A percentile compares a stretch with the other conserved stretches of the same genome.
phyloP scores from a whole-genome alignment of 805 yeast species.

The Yamadazyma olivae region DNA sequence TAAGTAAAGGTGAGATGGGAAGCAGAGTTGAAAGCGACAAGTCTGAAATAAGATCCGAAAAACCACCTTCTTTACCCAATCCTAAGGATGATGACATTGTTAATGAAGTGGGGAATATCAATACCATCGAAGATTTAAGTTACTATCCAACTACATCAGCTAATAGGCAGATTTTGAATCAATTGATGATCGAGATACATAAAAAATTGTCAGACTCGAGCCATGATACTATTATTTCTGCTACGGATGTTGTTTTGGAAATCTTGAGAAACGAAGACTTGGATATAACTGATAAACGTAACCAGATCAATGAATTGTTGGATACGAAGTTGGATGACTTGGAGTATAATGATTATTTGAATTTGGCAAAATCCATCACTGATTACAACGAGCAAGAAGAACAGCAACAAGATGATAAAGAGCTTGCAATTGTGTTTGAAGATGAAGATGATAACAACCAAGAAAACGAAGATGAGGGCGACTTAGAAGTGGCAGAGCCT shows the following conservation, averaged over 20 bases:
- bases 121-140: slow-evolving; percentile 43
- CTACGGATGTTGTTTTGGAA: slow-evolving; percentile 64
- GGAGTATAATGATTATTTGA: slow-evolving; percentile 44
- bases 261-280: slow-evolving; percentile 46
- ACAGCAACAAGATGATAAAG: slow-evolving; percentile 28
- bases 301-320: slow-evolving; percentile 51
- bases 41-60: not conserved
- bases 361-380: slow-evolving; percentile 44
- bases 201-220: slow-evolving; percentile 68
- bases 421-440: slow-evolving; percentile 39
- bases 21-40: not conserved
- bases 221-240: slow-evolving; percentile 66
- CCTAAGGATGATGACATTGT: not conserved
- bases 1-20: slow-evolving; percentile 74
- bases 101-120: not conserved
- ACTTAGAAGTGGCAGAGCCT: slow-evolving; percentile 22
- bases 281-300: slow-evolving; percentile 43
- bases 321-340: slow-evolving; percentile 35
- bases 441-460: slow-evolving; percentile 25
- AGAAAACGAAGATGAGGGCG: slow-evolving; percentile 22
- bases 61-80: not conserved
- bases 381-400: slow-evolving; percentile 38
- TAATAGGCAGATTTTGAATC: slow-evolving; percentile 50
- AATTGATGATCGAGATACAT: slow-evolving; percentile 59
- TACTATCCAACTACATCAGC: slow-evolving; percentile 63